phyloP scores from a whole-genome alignment of 2,329 filamentous ascomycete species.

The Fusarium compactum region DNA sequence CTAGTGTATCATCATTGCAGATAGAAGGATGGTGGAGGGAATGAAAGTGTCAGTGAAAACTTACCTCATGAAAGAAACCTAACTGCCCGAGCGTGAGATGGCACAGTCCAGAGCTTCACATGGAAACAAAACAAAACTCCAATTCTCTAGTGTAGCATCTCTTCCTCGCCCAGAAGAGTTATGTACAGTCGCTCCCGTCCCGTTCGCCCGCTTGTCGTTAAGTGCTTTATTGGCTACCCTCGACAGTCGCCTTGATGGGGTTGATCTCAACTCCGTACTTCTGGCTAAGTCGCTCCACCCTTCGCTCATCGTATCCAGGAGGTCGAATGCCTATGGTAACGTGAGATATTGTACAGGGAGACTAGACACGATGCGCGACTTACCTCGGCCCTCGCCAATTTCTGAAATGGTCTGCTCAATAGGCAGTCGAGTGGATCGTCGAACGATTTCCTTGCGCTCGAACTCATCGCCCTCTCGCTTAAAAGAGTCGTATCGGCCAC shows the following conservation, averaged over 20 bases:
- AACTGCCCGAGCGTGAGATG: conserved; percentile 32
- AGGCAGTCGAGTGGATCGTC: conserved; percentile 79
- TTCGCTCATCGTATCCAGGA: conserved; percentile 86
- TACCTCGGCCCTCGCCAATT: conserved; percentile 89
- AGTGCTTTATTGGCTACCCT: conserved; percentile 56
- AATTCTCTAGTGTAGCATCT: conserved; percentile 57
- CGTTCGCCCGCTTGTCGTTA: conserved; percentile 42
- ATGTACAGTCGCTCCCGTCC: conserved; percentile 52
- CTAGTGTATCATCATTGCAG: conserved; percentile 56
- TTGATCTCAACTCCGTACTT: conserved; percentile 89
- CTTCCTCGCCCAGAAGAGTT: conserved; percentile 53
- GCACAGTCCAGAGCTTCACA: conserved; percentile 45
- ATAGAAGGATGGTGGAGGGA: background rate
- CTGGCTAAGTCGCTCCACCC: conserved; percentile 83
- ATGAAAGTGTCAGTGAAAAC: conserved; percentile 18
- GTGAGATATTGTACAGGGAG: conserved; percentile 29
- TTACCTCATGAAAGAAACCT: conserved; percentile 43
- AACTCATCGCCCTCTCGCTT: conserved; percentile 76
- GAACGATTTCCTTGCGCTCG: conserved; percentile 78
- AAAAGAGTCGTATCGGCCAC: conserved; percentile 66
- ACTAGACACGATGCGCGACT: conserved; percentile 42
- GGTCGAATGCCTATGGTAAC: conserved; percentile 75
- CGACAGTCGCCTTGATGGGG: conserved; percentile 66
- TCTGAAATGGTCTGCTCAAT: conserved; percentile 83
- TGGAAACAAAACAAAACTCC: conserved; percentile 53